Percentiles rank a stretch among this genome's conserved stretches.
These are phyloP conservation scores for Vitis labrusca DNA, from an alignment of 164 flowering plant genomes.

Conservation along the genomic window DNA sequence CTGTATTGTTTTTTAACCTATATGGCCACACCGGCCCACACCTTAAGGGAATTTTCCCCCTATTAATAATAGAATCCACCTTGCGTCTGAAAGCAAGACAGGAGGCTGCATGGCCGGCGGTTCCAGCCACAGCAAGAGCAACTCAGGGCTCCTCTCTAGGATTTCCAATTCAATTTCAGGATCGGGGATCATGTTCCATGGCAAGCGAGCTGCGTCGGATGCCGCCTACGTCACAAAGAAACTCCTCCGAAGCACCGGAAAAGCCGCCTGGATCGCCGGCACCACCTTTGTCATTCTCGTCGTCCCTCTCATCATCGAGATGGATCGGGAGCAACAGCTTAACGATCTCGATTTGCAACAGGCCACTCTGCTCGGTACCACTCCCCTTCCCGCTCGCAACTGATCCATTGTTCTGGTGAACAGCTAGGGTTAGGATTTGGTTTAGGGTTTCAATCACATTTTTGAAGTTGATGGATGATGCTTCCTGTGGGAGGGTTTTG, in stretches of 20 bases:
- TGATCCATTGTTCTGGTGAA: not conserved
- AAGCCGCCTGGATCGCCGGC: constrained; percentile 76
- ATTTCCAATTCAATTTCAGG: constrained; percentile 2
- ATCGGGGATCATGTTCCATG: not conserved
- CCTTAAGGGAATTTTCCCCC: too few species aligned
- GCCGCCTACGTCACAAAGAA: constrained; percentile 8
- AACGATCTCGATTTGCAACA: constrained; percentile 63
- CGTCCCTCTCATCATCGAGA: constrained; percentile 65
- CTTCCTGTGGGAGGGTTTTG: too few species aligned
- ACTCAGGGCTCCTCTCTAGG: not conserved
- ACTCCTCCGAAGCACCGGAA: constrained; percentile 28
- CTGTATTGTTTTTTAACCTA: too few species aligned
- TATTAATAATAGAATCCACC: too few species aligned
- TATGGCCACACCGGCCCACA: too few species aligned
- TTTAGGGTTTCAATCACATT: too few species aligned
- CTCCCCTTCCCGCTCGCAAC: constrained; percentile 12
- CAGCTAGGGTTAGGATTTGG: too few species aligned
- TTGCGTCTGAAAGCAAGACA: too few species aligned
- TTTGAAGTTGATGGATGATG: too few species aligned
- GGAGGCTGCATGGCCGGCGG: too few species aligned
- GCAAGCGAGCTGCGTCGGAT: constrained; percentile 4
- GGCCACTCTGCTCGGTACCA: constrained; percentile 58
- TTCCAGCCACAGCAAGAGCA: too few species aligned
- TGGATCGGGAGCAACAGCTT: constrained; percentile 75
- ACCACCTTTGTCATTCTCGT: constrained; percentile 59